These are phyloP conservation scores for Blastomyces silverae DNA, from an alignment of 2,329 filamentous ascomycete genomes.

Conservation along the genomic window DNA sequence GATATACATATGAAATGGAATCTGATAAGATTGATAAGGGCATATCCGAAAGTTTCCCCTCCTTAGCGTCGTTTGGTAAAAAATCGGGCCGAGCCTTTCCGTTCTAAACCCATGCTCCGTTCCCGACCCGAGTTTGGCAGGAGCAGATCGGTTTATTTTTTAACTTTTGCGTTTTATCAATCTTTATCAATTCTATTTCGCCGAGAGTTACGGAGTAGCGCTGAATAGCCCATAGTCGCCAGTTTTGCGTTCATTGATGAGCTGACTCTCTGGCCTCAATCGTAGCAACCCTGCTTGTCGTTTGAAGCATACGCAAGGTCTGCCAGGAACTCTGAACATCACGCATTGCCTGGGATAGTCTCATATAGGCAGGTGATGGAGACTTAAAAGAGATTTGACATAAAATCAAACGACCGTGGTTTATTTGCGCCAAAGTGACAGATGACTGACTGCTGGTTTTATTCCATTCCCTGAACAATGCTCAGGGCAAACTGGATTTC, in stretches of 20 bases:
- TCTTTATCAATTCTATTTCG: no score
- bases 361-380: neutral
- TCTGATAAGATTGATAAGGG: slow-evolving; percentile 1
- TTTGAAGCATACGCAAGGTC: neutral
- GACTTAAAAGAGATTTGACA: neutral
- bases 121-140: no score
- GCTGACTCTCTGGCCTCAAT: no score
- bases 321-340: neutral
- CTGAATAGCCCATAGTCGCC: no score
- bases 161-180: no score
- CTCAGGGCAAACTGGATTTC: slow-evolving; percentile 33
- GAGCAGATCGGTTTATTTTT: no score
- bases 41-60: neutral
- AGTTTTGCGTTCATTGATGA: no score
- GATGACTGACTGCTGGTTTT: neutral
- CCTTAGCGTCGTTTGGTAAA: neutral
- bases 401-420: neutral
- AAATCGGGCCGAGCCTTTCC: neutral
- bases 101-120: no score
- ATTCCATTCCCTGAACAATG: neutral
- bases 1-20: neutral
- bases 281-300: no score
- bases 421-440: neutral
- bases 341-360: neutral
- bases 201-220: no score